These are phyloP conservation scores for Scheffersomyces illinoinensis DNA, from an alignment of 1,139 yeast genomes.

Conservation along the genomic window DNA sequence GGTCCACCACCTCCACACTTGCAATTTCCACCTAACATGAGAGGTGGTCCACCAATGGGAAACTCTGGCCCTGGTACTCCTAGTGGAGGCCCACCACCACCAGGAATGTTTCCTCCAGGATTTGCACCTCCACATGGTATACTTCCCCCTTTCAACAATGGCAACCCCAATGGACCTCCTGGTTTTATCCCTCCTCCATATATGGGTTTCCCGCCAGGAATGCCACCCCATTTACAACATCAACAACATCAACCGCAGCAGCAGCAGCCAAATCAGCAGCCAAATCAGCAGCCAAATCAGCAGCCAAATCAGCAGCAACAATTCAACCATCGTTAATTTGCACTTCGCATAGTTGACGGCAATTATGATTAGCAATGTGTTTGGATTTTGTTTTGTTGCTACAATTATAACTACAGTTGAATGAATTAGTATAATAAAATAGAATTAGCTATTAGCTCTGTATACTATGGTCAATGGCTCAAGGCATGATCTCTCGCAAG, in stretches of 20 bases:
- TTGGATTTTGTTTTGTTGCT: neutral
- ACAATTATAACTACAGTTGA: neutral
- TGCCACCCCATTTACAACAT: conserved; percentile 16
- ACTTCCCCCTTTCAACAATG: conserved; percentile 22
- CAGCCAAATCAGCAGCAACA: conserved; percentile 14
- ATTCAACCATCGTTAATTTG: neutral
- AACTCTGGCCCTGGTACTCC: conserved; percentile 2
- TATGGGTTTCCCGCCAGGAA: conserved; percentile 28
- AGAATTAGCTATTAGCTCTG: neutral
- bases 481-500: neutral
- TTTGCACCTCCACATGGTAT: conserved; percentile 27
- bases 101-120: conserved; percentile 36
- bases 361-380: neutral
- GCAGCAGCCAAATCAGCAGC: conserved; percentile 12
- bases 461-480: conserved; percentile 6
- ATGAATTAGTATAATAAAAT: too few relatives aligned
- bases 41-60: conserved; percentile 2
- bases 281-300: conserved; percentile 16
- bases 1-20: conserved; percentile 10
- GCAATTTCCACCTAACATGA: conserved; percentile 5
- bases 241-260: conserved; percentile 9
- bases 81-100: conserved; percentile 20
- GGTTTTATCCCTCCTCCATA: conserved; percentile 20
- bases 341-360: neutral
- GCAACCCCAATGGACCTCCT: conserved; percentile 16